Base-by-base conservation (phyloP, 345 rosid genomes). In the Cardiospermum halicacabum region DNA sequence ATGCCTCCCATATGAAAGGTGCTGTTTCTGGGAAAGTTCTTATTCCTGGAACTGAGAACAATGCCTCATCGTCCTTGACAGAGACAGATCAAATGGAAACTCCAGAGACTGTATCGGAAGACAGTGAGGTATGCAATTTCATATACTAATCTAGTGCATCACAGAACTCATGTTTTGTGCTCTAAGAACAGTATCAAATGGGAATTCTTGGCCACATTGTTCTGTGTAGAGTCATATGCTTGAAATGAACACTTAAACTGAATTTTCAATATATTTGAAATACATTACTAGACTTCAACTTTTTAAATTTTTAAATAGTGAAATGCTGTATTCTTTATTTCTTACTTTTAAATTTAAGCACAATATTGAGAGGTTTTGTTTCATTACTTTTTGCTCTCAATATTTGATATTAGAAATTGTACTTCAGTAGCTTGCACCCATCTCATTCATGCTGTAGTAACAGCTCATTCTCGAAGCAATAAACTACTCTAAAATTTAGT, bases 21-120 rank as follows among this genome's bases (percentile, higher is more conserved):
- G 63, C 86, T 54, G 71, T 88, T 18, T 85, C 97, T 37, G 81
- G 77, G 48, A 83, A 89, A 78, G 70, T 84, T 68, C 79, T 87
- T 58, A 88, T 83, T 72, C 85, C 89, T 34, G 89, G 75, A 34
- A 72, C 71, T 65, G 75, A 69, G 53, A 65, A 67, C 59, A 84
- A 72, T 50, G 78, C 61, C 54, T 63, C 86, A 73, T 56, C 87
- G 71, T 58, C 89, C 3, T 56, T 77, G 45, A 69, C 82, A 25
- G 82, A 80, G 45, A 69, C 82, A 25, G 82, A 80, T 77, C 86
- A 67, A 49, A 45, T 75, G 73, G 81, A 81, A 66, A 51, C 75
- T 67, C 76, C 66, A 27, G 78, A 51, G 60, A 45, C 56, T 16
- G 68, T 75, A 68, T 72, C 83, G 7, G 76, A 75, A 66, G 81